Evolutionary conservation across 2,329 filamentous ascomycete genomes (phyloP), one percentile per base, ranked within the genome.

Genomic region (Aspergillus eucalypticola): DNA sequence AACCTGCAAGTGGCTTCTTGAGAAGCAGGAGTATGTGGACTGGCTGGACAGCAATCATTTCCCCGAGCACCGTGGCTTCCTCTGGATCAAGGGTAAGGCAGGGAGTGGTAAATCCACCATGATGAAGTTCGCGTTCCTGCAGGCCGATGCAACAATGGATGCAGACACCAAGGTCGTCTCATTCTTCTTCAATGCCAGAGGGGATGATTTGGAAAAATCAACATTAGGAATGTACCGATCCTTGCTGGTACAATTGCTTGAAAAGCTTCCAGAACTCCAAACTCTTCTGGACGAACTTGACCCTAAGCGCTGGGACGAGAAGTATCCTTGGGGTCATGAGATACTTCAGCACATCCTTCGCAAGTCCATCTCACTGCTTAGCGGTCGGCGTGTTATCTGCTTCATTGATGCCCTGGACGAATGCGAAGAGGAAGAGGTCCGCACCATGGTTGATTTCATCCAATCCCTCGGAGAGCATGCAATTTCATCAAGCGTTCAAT

Each of bases 111-210:
- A 81, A 59, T 80, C 77, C 10, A 82, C 77, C 0, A 57, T 81
- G 3, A 80, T 82, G 75, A 82, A 81, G 46, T 80, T 76, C 41
- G 64, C 68, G 0, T 64, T 63, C 29, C 10, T 23, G 0, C 29
- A 58, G 11, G 41, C 54, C 8, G 10, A 6, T 15, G 2, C 15
- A 11, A 29, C 2, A 3, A 6, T 15, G n/a, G 5, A 29, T 21
- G 56, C 58, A 19, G 54, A 61, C 1, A 42, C 71, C 3, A 13
- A 15, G 0, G 62, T 79, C 0, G 58, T 81, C 1, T 78, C 76
- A 0, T 84, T 82, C 66, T 84, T 83, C 71, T 84, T 84, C 72
- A 79, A 83, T 57, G 80, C 80, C 0, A 69, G 79, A 56, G 81
- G 81, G 0, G 69, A 72, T 0, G 32, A 69, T 4, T 66, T 82